These are phyloP conservation scores for Dioscorea alata DNA, from an alignment of 106 monocot genomes.

Conservation along the genomic window DNA sequence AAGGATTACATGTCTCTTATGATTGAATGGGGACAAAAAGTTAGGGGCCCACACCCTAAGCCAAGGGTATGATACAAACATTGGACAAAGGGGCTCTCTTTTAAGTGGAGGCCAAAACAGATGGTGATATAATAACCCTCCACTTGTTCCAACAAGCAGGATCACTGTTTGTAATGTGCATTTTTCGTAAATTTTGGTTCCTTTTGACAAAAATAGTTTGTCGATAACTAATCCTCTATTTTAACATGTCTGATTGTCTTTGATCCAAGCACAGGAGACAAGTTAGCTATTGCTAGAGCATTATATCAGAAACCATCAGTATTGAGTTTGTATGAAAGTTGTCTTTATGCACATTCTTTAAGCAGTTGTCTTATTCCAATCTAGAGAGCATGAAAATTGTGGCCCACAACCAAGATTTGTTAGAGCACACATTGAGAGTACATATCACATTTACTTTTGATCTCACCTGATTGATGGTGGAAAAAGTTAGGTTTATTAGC, in stretches of 20 bases:
- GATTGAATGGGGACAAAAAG: too few species aligned
- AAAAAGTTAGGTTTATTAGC: too few species aligned
- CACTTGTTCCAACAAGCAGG: too few species aligned
- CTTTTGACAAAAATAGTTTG: too few species aligned
- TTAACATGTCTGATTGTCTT: not conserved
- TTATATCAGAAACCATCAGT: slow-evolving; percentile 65
- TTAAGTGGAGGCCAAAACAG: slow-evolving; percentile 89
- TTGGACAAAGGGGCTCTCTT: slow-evolving; percentile 68
- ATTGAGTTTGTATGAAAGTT: slow-evolving; percentile 76
- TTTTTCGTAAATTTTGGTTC: too few species aligned
- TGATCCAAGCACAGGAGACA: slow-evolving; percentile 28
- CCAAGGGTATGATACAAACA: slow-evolving; percentile 56
- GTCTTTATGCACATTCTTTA: slow-evolving; percentile 18
- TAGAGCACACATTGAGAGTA: slow-evolving; percentile 84
- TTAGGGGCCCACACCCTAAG: too few species aligned
- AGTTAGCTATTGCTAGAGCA: slow-evolving; percentile 75
- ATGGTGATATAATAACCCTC: slow-evolving; percentile 23
- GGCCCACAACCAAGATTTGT: slow-evolving; percentile 83
- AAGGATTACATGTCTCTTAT: too few species aligned
- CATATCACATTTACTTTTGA: not conserved
- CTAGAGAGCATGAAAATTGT: slow-evolving; percentile 78
- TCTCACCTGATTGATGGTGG: too few species aligned
- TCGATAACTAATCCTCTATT: not conserved
- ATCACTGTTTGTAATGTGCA: too few species aligned
- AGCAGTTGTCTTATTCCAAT: slow-evolving; percentile 88